Evolutionary conservation across 2,329 filamentous ascomycete species (phyloP).

Genomic region (Lachnellula hyalina): DNA sequence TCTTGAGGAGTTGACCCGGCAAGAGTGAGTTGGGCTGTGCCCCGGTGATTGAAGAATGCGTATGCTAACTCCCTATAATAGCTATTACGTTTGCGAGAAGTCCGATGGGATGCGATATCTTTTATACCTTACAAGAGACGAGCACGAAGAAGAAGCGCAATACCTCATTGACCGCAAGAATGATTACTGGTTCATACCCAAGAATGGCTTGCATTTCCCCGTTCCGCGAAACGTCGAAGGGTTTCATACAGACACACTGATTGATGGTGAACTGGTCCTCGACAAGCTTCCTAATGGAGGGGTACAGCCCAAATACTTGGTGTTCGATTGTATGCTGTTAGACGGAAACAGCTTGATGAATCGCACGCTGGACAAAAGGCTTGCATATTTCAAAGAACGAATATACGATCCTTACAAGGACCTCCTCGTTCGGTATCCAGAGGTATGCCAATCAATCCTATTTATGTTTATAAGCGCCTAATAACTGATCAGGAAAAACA

Average conservation of each 20-base stretch:
- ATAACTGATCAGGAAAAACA: conserved; percentile 44
- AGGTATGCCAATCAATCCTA: conserved; percentile 26
- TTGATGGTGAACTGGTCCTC: conserved; percentile 91
- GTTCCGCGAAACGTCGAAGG: conserved; percentile 55
- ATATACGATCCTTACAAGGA: conserved; percentile 67
- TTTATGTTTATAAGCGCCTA: neutral
- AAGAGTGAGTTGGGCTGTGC: conserved; percentile 53
- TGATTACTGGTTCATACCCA: conserved; percentile 83
- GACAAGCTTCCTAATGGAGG: conserved; percentile 67
- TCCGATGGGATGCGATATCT: conserved; percentile 94
- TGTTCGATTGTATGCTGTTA: conserved; percentile 87
- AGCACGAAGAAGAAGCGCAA: conserved; percentile 61
- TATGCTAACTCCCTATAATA: conserved; percentile 29
- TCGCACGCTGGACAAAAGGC: conserved; percentile 77
- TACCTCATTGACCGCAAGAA: conserved; percentile 98
- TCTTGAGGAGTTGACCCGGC: conserved; percentile 69
- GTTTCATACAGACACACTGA: conserved; percentile 75
- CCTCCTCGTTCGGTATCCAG: conserved; percentile 59
- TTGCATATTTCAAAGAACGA: conserved; percentile 77
- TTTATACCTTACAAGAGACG: conserved; percentile 75
- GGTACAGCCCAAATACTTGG: conserved; percentile 72
- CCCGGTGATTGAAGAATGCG: neutral
- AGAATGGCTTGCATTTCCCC: conserved; percentile 72
- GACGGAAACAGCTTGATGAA: conserved; percentile 72
- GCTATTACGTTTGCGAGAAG: conserved; percentile 97